Evolutionary conservation across 2,329 filamentous ascomycete species (phyloP).

Genomic region (Stromatinia cepivora): DNA sequence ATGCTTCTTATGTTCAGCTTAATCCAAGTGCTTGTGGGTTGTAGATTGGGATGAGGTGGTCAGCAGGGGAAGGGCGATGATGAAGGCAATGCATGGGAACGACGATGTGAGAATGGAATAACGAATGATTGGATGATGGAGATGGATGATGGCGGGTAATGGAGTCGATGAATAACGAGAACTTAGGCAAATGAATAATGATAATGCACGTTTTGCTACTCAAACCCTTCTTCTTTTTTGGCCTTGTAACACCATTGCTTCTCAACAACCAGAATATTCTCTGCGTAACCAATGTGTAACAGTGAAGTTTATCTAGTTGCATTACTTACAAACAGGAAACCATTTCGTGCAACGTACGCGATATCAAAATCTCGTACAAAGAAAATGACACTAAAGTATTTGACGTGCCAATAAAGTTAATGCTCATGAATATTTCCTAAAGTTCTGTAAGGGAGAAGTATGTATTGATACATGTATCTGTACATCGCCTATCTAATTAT

Average conservation of each 20-base stretch:
- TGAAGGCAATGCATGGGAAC: not conserved
- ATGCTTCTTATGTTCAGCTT: slow-evolving; percentile 51
- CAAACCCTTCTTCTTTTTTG: not conserved
- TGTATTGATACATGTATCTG: not conserved
- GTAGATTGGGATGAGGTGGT: slow-evolving; percentile 1
- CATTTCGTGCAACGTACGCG: no score
- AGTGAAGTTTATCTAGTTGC: no score
- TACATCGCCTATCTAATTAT: not conserved
- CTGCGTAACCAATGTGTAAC: no score
- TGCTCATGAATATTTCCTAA: no score
- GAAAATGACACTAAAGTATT: no score
- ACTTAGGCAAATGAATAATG: not conserved
- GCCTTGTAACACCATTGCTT: no score
- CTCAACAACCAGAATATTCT: no score
- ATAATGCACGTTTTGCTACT: not conserved
- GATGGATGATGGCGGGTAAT: not conserved
- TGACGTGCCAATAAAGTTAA: not conserved
- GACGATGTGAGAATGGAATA: not conserved
- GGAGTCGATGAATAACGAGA: not conserved
- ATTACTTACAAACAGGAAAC: no score
- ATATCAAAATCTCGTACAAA: no score
- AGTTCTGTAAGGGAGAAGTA: not conserved
- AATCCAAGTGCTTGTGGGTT: slow-evolving; percentile 47
- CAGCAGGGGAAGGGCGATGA: no score
- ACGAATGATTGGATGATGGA: not conserved